Evolutionary conservation across 495 filamentous ascomycete genomes (phyloP).

Genomic region (Tuber aestivum): DNA sequence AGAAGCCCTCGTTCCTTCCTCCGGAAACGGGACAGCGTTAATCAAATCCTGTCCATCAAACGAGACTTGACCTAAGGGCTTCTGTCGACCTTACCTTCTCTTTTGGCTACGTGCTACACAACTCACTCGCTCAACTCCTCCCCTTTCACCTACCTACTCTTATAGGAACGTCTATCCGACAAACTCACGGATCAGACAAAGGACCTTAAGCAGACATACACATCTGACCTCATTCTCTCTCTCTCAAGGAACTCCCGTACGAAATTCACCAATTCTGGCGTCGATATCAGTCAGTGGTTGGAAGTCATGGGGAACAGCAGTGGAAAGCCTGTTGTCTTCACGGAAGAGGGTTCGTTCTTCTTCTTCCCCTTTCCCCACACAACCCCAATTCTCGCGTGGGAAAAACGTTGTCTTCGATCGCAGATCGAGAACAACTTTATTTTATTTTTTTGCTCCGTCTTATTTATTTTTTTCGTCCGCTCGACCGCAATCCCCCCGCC

Average conservation of each 20-base stretch:
- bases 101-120: not conserved
- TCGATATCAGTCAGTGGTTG: conserved; percentile 14
- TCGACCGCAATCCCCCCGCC: conserved; percentile 12
- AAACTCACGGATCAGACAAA: not conserved
- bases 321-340: conserved; percentile 86
- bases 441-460: conserved; percentile 18
- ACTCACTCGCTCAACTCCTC: conserved; percentile 2
- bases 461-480: conserved; percentile 10
- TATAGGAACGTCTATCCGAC: not conserved
- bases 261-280: conserved; percentile 16
- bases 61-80: not conserved
- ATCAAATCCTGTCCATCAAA: not conserved
- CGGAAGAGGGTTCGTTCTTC: conserved; percentile 74
- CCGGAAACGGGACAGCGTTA: conserved; percentile 8
- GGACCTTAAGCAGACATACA: not conserved
- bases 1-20: conserved; percentile 20
- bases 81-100: conserved; percentile 5
- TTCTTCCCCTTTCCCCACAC: conserved; percentile 8
- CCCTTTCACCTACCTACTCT: not conserved
- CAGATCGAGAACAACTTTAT: not conserved
- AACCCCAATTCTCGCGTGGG: conserved; percentile 1
- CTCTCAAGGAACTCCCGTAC: not conserved
- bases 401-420: conserved; percentile 9
- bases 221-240: not conserved
- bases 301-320: conserved; percentile 80